Evolutionary conservation across 257 asterid genomes (phyloP).

Genomic region (Nicotiana noctiflora): DNA sequence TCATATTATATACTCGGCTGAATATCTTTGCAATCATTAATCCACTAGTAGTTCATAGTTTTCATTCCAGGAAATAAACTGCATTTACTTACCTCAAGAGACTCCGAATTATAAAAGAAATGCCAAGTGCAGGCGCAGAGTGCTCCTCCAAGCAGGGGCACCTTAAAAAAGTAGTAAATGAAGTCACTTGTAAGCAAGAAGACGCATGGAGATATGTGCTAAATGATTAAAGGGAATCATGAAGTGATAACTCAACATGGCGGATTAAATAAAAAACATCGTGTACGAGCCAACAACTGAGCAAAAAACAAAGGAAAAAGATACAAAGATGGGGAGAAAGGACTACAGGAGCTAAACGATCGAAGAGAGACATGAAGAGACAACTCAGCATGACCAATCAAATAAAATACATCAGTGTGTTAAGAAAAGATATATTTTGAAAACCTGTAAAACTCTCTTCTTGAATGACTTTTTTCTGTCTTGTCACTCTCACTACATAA

Average conservation of each 20-base stretch:
- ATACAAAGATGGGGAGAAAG: not conserved
- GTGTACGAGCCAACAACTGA: not conserved
- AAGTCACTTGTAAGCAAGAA: not conserved
- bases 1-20: not conserved
- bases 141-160: constrained; percentile 95
- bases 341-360: not conserved
- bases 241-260: not conserved
- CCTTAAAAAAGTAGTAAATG: constrained; percentile 36
- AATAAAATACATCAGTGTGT: not conserved
- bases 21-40: not conserved
- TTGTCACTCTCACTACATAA: not conserved
- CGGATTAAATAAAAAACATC: not conserved
- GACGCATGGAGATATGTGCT: not conserved
- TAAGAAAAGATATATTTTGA: not conserved
- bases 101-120: constrained; percentile 89
- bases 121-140: constrained; percentile 99
- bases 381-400: not conserved
- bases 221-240: not conserved
- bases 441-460: not conserved
- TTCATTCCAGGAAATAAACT: not conserved
- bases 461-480: not conserved
- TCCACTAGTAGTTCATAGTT: not conserved
- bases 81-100: constrained; percentile 68
- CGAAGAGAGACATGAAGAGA: not conserved
- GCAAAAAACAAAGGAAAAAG: not conserved